These are phyloP conservation scores for Ophiosphaerella korrae DNA, from an alignment of 2,329 filamentous ascomycete species.

Conservation along the genomic window DNA sequence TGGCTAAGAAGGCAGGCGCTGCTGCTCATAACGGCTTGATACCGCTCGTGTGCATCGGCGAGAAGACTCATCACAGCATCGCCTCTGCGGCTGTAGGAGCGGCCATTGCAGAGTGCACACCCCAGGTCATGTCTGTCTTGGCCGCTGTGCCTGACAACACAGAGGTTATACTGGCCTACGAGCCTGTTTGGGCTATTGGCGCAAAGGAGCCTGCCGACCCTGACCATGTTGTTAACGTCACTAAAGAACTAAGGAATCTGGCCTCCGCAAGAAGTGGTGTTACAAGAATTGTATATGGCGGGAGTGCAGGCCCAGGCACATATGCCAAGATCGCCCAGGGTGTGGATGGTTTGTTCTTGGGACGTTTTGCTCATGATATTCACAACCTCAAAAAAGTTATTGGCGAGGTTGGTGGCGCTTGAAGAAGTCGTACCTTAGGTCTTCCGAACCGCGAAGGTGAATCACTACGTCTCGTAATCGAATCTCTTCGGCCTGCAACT, in stretches of 20 bases:
- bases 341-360: constrained; percentile 81
- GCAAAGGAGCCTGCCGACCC: constrained; percentile 71
- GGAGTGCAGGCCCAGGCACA: constrained; percentile 79
- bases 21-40: constrained; percentile 71
- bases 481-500: too few relatives aligned
- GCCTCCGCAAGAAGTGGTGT: constrained; percentile 59
- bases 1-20: constrained; percentile 72
- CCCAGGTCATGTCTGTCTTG: constrained; percentile 69
- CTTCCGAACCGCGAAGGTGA: too few relatives aligned
- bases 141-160: constrained; percentile 63
- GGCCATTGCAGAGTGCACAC: constrained; percentile 69
- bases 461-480: too few relatives aligned
- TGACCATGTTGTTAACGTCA: constrained; percentile 74
- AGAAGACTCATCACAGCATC: constrained; percentile 59
- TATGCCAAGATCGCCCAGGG: constrained; percentile 70
- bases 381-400: constrained; percentile 74
- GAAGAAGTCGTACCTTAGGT: not conserved
- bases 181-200: constrained; percentile 89
- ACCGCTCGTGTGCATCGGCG: constrained; percentile 81
- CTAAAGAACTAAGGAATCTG: constrained; percentile 65
- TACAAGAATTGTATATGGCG: constrained; percentile 78
- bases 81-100: constrained; percentile 58
- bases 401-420: constrained; percentile 65
- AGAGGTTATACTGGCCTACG: constrained; percentile 80
- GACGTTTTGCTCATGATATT: constrained; percentile 79